Percentiles rank a stretch among this genome's conserved stretches.
phyloP scores from a whole-genome alignment of 345 rosid species.

The Eucalyptus erythrocorys region DNA sequence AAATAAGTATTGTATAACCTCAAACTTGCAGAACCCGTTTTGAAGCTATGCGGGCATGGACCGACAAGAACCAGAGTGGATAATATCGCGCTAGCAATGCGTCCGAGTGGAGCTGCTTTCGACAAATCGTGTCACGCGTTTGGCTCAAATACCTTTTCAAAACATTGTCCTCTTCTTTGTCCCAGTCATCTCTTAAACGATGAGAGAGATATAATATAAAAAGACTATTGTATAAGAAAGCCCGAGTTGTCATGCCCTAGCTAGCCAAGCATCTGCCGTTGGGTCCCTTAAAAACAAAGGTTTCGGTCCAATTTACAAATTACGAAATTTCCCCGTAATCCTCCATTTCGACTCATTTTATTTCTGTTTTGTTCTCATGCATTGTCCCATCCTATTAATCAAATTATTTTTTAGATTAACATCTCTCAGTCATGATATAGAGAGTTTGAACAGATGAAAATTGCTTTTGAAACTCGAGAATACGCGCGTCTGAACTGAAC shows the following conservation, averaged over 20 bases:
- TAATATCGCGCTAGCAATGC: background rate
- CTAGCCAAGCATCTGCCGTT: background rate
- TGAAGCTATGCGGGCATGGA: background rate
- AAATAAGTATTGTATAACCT: background rate
- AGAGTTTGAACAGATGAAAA: background rate
- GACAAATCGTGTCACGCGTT: background rate
- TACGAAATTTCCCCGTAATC: background rate
- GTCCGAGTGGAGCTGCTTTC: background rate
- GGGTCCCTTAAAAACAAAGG: background rate
- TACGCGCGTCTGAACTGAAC: background rate
- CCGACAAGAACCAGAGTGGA: background rate
- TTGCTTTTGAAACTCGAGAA: background rate
- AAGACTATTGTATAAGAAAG: background rate
- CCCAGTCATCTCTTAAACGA: background rate
- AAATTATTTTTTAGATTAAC: background rate
- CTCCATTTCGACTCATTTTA: background rate
- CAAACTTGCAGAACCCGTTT: background rate
- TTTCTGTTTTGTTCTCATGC: background rate
- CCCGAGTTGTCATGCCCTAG: background rate
- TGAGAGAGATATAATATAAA: background rate
- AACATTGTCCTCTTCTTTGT: background rate
- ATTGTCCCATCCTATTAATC: background rate
- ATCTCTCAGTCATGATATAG: background rate
- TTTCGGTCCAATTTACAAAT: background rate
- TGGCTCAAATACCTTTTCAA: background rate